phyloP scores from a whole-genome alignment of 2,329 filamentous ascomycete genomes.

The Talaromyces amestolkiae region DNA sequence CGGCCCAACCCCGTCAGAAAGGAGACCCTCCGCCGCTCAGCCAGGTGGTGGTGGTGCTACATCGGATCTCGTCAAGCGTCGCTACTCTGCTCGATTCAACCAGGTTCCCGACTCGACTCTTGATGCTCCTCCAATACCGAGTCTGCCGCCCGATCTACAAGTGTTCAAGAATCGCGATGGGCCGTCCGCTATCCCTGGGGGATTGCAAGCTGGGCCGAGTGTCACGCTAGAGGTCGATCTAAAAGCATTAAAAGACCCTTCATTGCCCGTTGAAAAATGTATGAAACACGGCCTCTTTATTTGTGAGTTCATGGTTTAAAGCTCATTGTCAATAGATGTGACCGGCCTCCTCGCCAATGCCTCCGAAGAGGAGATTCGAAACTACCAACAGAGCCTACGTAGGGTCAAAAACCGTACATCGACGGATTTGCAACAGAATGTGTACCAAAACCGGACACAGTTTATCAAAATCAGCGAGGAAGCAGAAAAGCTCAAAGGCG shows the following conservation, averaged over 20 bases:
- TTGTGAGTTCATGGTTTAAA: background rate
- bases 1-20: constrained; percentile 37
- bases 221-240: constrained; percentile 69
- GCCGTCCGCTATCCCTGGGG: constrained; percentile 43
- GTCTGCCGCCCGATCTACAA: constrained; percentile 57
- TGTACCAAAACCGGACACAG: constrained; percentile 94
- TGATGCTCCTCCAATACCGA: constrained; percentile 69
- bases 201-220: constrained; percentile 54
- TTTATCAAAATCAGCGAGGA: constrained; percentile 99
- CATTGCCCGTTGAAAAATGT: constrained; percentile 76
- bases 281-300: constrained; percentile 30
- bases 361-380: constrained; percentile 79
- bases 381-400: constrained; percentile 73
- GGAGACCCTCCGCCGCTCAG: constrained; percentile 40
- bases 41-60: constrained; percentile 54
- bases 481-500: constrained; percentile 92
- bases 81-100: constrained; percentile 92
- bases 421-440: constrained; percentile 85
- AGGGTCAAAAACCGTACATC: constrained; percentile 76
- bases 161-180: constrained; percentile 55
- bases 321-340: constrained; percentile 35
- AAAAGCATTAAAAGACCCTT: constrained; percentile 74
- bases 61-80: constrained; percentile 83
- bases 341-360: constrained; percentile 74
- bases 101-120: constrained; percentile 67